These are phyloP conservation scores for Paraconiothyrium brasiliense DNA, from an alignment of 2,329 filamentous ascomycete genomes.

Conservation along the genomic window DNA sequence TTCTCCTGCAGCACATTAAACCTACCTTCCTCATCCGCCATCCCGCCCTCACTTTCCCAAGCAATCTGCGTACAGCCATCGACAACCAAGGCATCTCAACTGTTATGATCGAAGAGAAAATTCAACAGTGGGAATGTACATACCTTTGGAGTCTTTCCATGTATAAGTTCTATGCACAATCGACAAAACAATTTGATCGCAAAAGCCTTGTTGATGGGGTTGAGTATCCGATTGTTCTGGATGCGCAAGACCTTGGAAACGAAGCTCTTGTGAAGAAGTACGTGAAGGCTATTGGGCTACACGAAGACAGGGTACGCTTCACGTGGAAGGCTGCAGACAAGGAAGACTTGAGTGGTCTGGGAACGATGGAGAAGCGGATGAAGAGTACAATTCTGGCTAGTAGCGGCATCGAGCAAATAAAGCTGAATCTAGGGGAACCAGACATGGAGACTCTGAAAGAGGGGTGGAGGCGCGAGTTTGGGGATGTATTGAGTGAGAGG, in stretches of 20 bases:
- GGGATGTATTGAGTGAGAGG: slow-evolving; percentile 21
- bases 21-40: slow-evolving; percentile 34
- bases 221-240: slow-evolving; percentile 27
- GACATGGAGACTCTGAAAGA: slow-evolving; percentile 19
- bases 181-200: not conserved
- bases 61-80: slow-evolving; percentile 25
- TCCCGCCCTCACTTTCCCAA: slow-evolving; percentile 30
- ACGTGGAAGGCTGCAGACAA: slow-evolving; percentile 23
- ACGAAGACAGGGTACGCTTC: slow-evolving; percentile 19
- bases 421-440: slow-evolving; percentile 16
- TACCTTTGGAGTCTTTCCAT: slow-evolving; percentile 28
- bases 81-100: slow-evolving; percentile 24
- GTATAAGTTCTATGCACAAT: slow-evolving; percentile 23
- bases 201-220: slow-evolving; percentile 9
- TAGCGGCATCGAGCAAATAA: slow-evolving; percentile 25
- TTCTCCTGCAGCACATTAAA: slow-evolving; percentile 18
- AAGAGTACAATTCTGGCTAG: slow-evolving; percentile 31
- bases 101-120: slow-evolving; percentile 5
- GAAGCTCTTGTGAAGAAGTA: slow-evolving; percentile 25
- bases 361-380: slow-evolving; percentile 25
- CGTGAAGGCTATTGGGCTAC: slow-evolving; percentile 24
- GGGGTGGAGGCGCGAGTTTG: slow-evolving; percentile 33
- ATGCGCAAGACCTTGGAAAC: slow-evolving; percentile 28
- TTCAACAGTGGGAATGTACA: slow-evolving; percentile 27
- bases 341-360: slow-evolving; percentile 18